Base-by-base conservation (phyloP, 176 grass and related monocot genomes). In the Aegilops tauschii region DNA sequence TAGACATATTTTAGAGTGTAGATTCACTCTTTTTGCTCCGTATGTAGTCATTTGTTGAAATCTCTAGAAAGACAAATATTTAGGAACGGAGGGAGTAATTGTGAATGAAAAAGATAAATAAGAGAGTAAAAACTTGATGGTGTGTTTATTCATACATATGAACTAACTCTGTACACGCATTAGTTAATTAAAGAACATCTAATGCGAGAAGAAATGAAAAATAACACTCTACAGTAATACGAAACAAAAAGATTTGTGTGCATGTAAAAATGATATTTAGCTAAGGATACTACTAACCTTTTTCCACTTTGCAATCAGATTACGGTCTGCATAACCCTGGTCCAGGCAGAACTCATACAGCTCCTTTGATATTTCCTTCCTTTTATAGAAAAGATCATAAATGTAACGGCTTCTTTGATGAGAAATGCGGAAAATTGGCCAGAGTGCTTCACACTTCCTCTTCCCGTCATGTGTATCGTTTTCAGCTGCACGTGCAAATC, bases 301-400 rank as follows among this genome's bases (percentile, higher is more conserved):
- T 86, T 98, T 96, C 93, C 96, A 96, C 75, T 98, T 98, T 87
- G 92, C 96, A 74, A 98, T 98, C 69, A 98, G 76, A 94, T 93
- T 96, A 75, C 65, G 69, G 80, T 98, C 96, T 6, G 90, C 93
- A 88, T 96, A 84, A 77, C 96, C 92, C 79, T 98, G 93, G 61
- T 96, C 89, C 23, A 98, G 72, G 80, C 96, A 96, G 44, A 98
- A 96, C 68, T 95, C 91, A 67, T 98, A 95, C 21, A 98, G 69
- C 69, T 94, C 82, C 69, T 94, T 92, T 21, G 96, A 98, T 87
- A 98, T 96, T 50, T 98, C 93, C 65, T 98, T 98, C 90, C 93
- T 94, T 63, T 61, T 88, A 63, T 98, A 87, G 18, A 91, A 98
- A 65, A 98, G 92, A 75, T 96, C 93, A 21, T 96, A 98, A 74